Conservation (phyloP, 1,139 yeast genomes). For the Ogataea hybrid region DNA sequence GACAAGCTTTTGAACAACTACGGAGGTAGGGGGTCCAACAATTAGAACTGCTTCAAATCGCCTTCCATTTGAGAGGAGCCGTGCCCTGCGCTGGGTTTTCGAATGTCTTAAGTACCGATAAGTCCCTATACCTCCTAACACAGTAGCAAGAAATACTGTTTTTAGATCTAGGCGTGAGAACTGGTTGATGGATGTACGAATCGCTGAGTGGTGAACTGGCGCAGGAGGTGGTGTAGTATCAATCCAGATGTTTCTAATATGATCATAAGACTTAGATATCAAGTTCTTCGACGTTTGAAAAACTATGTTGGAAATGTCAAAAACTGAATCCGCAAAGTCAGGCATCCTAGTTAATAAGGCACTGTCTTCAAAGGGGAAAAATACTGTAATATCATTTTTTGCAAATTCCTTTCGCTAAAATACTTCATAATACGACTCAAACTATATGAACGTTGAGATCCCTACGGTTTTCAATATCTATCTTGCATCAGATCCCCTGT, state of each 20-base stretch:
- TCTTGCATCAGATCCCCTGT: no score
- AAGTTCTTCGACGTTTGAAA: constrained; percentile 6
- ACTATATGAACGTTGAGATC: not conserved
- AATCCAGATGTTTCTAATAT: not conserved
- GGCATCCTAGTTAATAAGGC: constrained; percentile 6
- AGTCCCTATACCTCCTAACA: constrained; percentile 1
- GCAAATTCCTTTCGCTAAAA: no score
- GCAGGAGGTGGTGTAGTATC: not conserved
- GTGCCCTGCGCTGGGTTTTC: constrained; percentile 49
- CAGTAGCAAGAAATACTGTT: constrained; percentile 4
- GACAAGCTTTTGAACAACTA: constrained; percentile 66
- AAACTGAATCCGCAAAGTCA: constrained; percentile 19
- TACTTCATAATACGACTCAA: constrained; percentile 39
- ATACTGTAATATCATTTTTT: no score
- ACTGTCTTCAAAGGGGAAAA: constrained; percentile 27
- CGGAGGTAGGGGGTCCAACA: constrained; percentile 77
- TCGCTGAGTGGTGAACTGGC: not conserved
- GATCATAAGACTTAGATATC: not conserved
- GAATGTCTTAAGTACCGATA: not conserved
- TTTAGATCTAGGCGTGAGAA: not conserved
- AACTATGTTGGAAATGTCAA: constrained; percentile 14
- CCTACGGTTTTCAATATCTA: no score
- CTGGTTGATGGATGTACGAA: not conserved
- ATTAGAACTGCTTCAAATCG: constrained; percentile 71
- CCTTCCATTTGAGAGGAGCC: constrained; percentile 64